Evolutionary conservation across 495 filamentous ascomycete genomes (phyloP).

Genomic region (Aspergillus ostianus): DNA sequence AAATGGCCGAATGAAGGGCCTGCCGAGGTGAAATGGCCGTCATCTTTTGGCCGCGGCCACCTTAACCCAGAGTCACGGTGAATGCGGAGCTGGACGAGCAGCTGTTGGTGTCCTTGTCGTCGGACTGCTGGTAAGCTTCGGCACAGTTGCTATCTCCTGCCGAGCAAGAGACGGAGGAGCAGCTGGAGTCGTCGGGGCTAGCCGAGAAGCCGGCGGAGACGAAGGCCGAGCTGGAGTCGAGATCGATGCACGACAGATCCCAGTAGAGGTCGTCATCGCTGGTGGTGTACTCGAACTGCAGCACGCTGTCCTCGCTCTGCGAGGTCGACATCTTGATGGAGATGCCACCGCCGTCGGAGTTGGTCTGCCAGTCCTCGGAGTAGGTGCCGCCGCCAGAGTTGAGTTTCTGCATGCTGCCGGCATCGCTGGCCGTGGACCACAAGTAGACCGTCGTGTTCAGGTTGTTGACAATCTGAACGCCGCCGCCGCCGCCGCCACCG

Average conservation of each 20-base stretch:
- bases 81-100: conserved; percentile 23
- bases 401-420: conserved; percentile 28
- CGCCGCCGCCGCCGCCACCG: conserved; percentile 13
- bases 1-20: background rate
- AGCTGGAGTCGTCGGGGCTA: conserved; percentile 28
- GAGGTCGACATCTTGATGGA: conserved; percentile 43
- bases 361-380: conserved; percentile 32
- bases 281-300: conserved; percentile 36
- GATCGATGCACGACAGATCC: conserved; percentile 41
- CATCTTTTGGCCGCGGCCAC: background rate
- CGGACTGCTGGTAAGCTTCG: conserved; percentile 33
- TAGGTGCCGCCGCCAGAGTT: conserved; percentile 26
- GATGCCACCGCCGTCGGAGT: conserved; percentile 38
- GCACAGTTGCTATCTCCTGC: conserved; percentile 34
- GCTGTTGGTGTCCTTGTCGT: conserved; percentile 31
- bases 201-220: conserved; percentile 35
- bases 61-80: conserved; percentile 23
- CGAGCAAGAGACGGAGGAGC: conserved; percentile 28
- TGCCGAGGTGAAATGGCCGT: background rate
- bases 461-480: conserved; percentile 40
- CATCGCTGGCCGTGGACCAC: conserved; percentile 29
- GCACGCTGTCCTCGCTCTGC: conserved; percentile 24
- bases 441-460: conserved; percentile 32
- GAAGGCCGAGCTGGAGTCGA: conserved; percentile 29
- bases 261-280: conserved; percentile 24